Evolutionary conservation across 2,329 filamentous ascomycete genomes (phyloP).

Genomic region (Fusarium sp.): DNA sequence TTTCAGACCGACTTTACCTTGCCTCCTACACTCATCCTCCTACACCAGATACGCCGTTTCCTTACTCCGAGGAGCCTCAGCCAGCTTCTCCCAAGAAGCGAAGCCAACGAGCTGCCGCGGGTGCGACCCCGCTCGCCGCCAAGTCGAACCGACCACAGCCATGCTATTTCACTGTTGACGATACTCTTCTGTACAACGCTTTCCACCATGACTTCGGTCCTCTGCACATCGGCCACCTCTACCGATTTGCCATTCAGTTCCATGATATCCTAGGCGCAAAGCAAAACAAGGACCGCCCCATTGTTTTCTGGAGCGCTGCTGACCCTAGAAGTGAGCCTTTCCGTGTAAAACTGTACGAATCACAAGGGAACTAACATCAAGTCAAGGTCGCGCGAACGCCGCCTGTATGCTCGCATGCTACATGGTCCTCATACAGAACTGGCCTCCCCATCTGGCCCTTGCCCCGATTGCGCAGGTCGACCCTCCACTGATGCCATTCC

Average conservation of each 20-base stretch:
- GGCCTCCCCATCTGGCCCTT: constrained; percentile 94
- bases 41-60: constrained; percentile 84
- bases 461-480: constrained; percentile 97
- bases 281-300: constrained; percentile 87
- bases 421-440: constrained; percentile 98
- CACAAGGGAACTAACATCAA: constrained; percentile 26
- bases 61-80: constrained; percentile 79
- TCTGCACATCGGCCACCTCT: constrained; percentile 95
- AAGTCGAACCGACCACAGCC: constrained; percentile 64
- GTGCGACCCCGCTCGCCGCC: constrained; percentile 51
- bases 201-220: constrained; percentile 99
- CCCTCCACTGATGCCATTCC: constrained; percentile 97
- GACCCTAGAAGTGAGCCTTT: constrained; percentile 83
- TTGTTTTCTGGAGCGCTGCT: constrained; percentile 95
- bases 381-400: constrained; percentile 85
- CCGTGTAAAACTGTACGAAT: neutral
- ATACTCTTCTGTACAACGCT: constrained; percentile 93
- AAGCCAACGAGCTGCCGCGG: constrained; percentile 68
- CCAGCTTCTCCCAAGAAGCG: constrained; percentile 52
- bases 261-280: constrained; percentile 94
- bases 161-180: constrained; percentile 96
- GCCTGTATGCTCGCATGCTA: constrained; percentile 96
- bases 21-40: constrained; percentile 90
- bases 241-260: constrained; percentile 94
- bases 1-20: constrained; percentile 89